Percentiles rank a stretch among this genome's conserved stretches.
Evolutionary conservation across 805 yeast genomes (phyloP).

Genomic region (Grigorovia jiainica): DNA sequence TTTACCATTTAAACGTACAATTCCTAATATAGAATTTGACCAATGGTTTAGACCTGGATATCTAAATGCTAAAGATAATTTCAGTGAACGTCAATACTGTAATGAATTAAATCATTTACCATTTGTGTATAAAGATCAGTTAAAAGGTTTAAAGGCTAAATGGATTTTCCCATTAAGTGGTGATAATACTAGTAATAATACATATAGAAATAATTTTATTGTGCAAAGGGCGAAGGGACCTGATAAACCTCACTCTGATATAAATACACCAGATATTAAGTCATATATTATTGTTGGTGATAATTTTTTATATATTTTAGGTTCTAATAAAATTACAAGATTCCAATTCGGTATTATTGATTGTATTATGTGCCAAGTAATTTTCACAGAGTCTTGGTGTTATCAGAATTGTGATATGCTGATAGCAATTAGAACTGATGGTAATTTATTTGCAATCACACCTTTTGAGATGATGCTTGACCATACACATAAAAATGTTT

Average conservation of each 20-base stretch:
- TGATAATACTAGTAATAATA: neutral
- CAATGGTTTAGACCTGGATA: neutral
- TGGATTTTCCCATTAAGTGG: neutral
- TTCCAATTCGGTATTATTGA: constrained; percentile 13
- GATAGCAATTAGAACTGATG: constrained; percentile 12
- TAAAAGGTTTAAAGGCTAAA: neutral
- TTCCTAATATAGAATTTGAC: too few relatives aligned
- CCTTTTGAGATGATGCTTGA: too few relatives aligned
- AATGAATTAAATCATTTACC: neutral
- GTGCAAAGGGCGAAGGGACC: neutral
- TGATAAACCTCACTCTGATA: neutral
- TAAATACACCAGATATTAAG: too few relatives aligned
- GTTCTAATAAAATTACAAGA: constrained; percentile 5
- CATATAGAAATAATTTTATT: too few relatives aligned
- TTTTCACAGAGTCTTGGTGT: too few relatives aligned
- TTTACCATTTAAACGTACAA: too few relatives aligned
- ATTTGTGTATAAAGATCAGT: neutral
- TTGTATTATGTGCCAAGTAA: too few relatives aligned
- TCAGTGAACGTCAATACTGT: neutral
- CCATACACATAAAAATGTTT: too few relatives aligned
- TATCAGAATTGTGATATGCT: too few relatives aligned
- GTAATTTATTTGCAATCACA: constrained; percentile 11
- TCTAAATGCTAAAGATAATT: neutral
- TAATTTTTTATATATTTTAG: constrained; percentile 11
- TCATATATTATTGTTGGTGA: constrained; percentile 6